Base-by-base conservation (phyloP, 129 eudicot genomes). In the Chrysanthemum lavandulifolium region DNA sequence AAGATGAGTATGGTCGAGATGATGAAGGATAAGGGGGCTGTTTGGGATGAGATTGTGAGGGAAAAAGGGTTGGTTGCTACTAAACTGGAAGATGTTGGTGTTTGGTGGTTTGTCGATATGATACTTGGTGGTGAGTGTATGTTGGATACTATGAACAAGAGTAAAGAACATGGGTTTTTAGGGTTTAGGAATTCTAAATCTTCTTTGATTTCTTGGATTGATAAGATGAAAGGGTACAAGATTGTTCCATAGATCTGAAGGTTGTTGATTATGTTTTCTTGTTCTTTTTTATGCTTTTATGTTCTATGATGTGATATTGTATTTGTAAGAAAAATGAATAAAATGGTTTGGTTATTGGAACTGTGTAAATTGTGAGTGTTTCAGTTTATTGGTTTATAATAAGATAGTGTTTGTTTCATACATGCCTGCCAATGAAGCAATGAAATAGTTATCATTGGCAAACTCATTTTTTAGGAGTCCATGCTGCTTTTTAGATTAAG, bases 31-130 rank as follows among this genome's bases (percentile, higher is more conserved):
- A 92, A 92, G 68, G 89, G 76, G 51, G 61, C 69, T 1, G 96
- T 92, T 55, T 92, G 97, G 97, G 97, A 89, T 53, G 86, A 92
- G 53, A 89, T 92, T 62, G 96, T 86, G 56, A 81, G 77, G 61
- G 91, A 86, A 73, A 81, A 86, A 11, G 91, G 86, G 0, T 49
- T 92, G 47, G 10, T 54, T 68, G 40, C 47, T 2, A 89, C 89
- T 13, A 89, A 81, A 53, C 52, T 92, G 79, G 89, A 92, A 63
- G 91, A 92, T 15, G 82, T 92, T 73, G 97, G 84, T 11, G 56
- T 15, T 1, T 92, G 97, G 97, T 84, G 93, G 96, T 88, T 85
- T 80, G 87, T 48, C 57, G 97, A 92, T 79, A 2, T 53, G 47
- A 19, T 82, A 0, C 78, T 89, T 23, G 72, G 79, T 9, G 0